Evolutionary conservation across 345 rosid genomes (phyloP).

Genomic region (Brassica incana): DNA sequence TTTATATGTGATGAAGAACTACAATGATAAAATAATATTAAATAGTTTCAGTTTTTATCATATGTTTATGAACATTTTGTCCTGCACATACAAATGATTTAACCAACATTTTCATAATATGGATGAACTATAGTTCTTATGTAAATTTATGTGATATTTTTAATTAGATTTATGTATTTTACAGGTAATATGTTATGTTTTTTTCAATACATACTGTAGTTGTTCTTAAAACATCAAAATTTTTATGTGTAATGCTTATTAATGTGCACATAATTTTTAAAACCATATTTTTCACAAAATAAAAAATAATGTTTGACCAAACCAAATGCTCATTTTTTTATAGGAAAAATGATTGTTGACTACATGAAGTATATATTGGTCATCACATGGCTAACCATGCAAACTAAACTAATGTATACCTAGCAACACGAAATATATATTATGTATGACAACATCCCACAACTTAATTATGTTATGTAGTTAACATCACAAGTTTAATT

Average conservation of each 20-base stretch:
- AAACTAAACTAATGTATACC: no score
- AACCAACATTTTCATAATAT: not conserved
- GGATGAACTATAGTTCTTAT: not conserved
- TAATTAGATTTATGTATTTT: not conserved
- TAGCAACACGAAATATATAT: no score
- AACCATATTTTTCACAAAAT: not conserved
- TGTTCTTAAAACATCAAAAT: not conserved
- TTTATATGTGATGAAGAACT: not conserved
- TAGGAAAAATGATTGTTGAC: no score
- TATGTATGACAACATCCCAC: no score
- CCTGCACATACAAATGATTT: not conserved
- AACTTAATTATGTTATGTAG: no score
- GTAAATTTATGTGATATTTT: not conserved
- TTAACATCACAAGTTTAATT: no score
- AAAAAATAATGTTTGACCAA: not conserved
- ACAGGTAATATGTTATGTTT: not conserved
- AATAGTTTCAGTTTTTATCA: not conserved
- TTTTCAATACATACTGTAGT: not conserved
- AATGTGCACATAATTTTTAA: not conserved
- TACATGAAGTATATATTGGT: no score
- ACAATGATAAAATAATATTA: not conserved
- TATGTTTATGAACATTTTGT: not conserved
- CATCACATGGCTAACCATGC: no score
- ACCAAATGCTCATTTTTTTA: not conserved
- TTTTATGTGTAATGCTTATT: not conserved